phyloP scores from a whole-genome alignment of 208 protist genomes.

The Acanthamoeba polyphaga region DNA sequence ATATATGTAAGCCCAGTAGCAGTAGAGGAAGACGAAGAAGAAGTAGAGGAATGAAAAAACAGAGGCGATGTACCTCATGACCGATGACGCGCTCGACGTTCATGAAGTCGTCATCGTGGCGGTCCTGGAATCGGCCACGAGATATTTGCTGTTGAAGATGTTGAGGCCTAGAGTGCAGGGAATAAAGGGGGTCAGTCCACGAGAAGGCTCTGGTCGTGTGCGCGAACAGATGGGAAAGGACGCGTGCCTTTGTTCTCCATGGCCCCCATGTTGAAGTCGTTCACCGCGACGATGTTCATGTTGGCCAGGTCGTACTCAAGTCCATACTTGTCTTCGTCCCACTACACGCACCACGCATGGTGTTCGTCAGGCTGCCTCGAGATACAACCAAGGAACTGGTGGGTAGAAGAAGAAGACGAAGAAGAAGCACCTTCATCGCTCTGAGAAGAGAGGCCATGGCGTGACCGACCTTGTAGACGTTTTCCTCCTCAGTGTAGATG shows the following conservation, averaged over 20 bases:
- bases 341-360: constrained; percentile 10
- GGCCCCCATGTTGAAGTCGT: constrained; percentile 89
- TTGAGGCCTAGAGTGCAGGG: constrained; percentile 79
- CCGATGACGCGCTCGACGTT: constrained; percentile 84
- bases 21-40: not conserved
- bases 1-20: not conserved
- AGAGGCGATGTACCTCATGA: constrained; percentile 77
- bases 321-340: constrained; percentile 89
- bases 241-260: constrained; percentile 90
- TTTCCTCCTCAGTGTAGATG: constrained; percentile 82
- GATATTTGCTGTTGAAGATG: constrained; percentile 86
- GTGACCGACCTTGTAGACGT: constrained; percentile 79
- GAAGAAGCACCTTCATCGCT: constrained; percentile 77
- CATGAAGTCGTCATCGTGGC: constrained; percentile 87
- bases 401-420: no score
- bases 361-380: not conserved
- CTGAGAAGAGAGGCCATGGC: constrained; percentile 86
- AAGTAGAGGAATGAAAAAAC: not conserved
- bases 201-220: no score
- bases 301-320: constrained; percentile 89
- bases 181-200: not conserved
- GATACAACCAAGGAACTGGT: no score
- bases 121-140: constrained; percentile 82
- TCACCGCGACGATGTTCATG: constrained; percentile 86
- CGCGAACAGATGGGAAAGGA: no score